Percentiles rank a stretch among this genome's conserved stretches.
Evolutionary conservation across 2,329 filamentous ascomycete genomes (phyloP).

Genomic region (Bertia moriformis): DNA sequence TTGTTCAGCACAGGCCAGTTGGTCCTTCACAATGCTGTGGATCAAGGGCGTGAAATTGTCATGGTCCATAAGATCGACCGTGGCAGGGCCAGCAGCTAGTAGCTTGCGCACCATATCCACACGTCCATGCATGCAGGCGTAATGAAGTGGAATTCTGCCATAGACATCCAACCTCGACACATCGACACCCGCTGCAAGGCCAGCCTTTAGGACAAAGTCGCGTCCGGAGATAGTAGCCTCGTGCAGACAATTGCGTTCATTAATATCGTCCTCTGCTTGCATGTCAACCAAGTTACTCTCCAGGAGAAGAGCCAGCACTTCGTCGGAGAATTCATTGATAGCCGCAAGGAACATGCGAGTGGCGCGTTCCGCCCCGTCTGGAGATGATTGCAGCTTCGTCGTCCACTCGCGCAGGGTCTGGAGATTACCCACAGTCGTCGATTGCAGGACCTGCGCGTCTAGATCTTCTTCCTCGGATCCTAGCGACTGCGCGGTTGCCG

Average conservation of each 20-base stretch:
- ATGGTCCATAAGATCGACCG: slow-evolving; percentile 54
- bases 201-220: slow-evolving; percentile 40
- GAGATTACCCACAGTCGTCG: slow-evolving; percentile 49
- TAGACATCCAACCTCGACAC: slow-evolving; percentile 54
- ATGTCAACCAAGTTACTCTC: slow-evolving; percentile 50
- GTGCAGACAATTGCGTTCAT: slow-evolving; percentile 60
- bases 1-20: slow-evolving; percentile 46
- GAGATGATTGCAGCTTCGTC: slow-evolving; percentile 26
- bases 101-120: slow-evolving; percentile 47
- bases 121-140: slow-evolving; percentile 59
- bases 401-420: slow-evolving; percentile 50
- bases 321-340: slow-evolving; percentile 48
- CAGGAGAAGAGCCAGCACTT: slow-evolving; percentile 45
- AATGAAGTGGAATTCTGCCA: slow-evolving; percentile 57
- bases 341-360: slow-evolving; percentile 56
- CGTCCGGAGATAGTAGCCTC: slow-evolving; percentile 58
- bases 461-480: slow-evolving; percentile 50
- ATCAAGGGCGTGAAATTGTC: slow-evolving; percentile 64
- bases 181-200: slow-evolving; percentile 43
- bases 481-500: slow-evolving; percentile 6
- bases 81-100: slow-evolving; percentile 36
- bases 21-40: slow-evolving; percentile 56
- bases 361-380: slow-evolving; percentile 36
- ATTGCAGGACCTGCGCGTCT: slow-evolving; percentile 53
- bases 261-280: slow-evolving; percentile 59